Base-by-base conservation (phyloP, 78 protist species). In the Emiliania huxleyi region DNA sequence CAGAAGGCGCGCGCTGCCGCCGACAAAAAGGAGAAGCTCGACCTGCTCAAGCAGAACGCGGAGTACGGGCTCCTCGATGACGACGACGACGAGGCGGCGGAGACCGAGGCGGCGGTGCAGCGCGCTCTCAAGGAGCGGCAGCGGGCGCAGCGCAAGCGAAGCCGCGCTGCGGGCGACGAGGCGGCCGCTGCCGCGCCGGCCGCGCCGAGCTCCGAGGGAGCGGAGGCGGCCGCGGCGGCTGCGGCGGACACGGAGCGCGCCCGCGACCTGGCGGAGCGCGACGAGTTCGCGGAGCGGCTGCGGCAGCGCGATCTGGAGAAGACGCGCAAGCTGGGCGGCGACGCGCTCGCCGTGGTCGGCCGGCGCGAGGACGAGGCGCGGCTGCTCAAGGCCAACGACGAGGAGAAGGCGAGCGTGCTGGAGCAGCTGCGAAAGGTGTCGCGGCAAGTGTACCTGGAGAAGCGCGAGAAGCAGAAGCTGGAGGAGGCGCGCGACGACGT, bases 221-320 rank as follows among this genome's bases (percentile, higher is more conserved):
- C 55, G 42, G 69, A 11, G 37, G 45, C 55, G 62, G 42, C 71
- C 33, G 91, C 4, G 19, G 79, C 3, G 42, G 94, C 87, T 0
- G 83, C 42, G 0, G 94, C 48, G 48, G 42, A 11, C 23, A n/a
- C n/a, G n/a, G 69, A 26, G 93, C 84, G 94, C 46, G 94, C 44
- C 46, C 37, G 0, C 37, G 95, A 93, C 48, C 29, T 12, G 35
- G 49, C 29, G 25, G 95, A 75, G 62, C 77, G 95, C 33, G 95
- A 93, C n/a, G 95, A 56, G 48, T 81, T 89, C 19, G 95, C 95
- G 11, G 90, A 45, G 93, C 95, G 95, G 23, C 23, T 93, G 71
- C 45, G 90, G 45, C 35, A 81, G 84, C n/a, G 56, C 12, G 95
- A 93, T 84, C 33, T 62, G 55, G 92, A n/a, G 46, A 19, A 40